A percentile compares a stretch with the other conserved stretches of the same genome.
Conservation (phyloP, 257 asterid species). For the Osmanthus fragrans region DNA sequence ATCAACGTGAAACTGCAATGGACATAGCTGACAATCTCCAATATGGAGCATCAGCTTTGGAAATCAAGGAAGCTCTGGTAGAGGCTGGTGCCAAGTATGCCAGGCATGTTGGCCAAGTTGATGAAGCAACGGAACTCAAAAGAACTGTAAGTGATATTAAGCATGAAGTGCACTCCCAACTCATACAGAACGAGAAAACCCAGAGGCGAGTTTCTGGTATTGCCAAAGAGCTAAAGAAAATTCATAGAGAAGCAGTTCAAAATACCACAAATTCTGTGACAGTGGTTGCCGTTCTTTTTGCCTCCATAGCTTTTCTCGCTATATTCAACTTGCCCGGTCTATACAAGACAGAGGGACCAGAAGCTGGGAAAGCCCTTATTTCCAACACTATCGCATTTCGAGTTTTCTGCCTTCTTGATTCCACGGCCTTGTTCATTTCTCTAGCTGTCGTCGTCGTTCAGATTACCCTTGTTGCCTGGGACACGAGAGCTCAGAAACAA, state of each 20-base stretch:
- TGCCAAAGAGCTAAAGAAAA: conserved; percentile 92
- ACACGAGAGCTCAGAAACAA: conserved; percentile 78
- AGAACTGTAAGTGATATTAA: conserved; percentile 93
- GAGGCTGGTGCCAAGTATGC: conserved; percentile 95
- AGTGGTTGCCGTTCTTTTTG: conserved; percentile 86
- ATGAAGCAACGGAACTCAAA: conserved; percentile 81
- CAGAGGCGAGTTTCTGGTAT: conserved; percentile 89
- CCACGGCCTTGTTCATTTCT: conserved; percentile 88
- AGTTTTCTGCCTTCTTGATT: conserved; percentile 74
- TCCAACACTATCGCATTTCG: conserved; percentile 60
- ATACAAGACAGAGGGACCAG: conserved; percentile 46
- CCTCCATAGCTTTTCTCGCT: conserved; percentile 91
- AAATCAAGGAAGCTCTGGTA: conserved; percentile 61
- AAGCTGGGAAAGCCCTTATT: conserved; percentile 59
- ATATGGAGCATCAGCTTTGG: conserved; percentile 66
- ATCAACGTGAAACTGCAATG: conserved; percentile 83
- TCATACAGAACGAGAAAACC: conserved; percentile 84
- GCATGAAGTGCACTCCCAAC: conserved; percentile 93
- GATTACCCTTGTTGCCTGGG: conserved; percentile 93
- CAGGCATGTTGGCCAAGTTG: conserved; percentile 57
- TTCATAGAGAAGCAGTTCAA: conserved; percentile 91
- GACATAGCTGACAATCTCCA: conserved; percentile 95
- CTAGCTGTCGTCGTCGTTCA: conserved; percentile 90
- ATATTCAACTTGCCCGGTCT: conserved; percentile 90
- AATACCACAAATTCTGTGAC: conserved; percentile 90